Evolutionary conservation across 257 asterid genomes (phyloP).

Genomic region (Ehretia macrophylla): DNA sequence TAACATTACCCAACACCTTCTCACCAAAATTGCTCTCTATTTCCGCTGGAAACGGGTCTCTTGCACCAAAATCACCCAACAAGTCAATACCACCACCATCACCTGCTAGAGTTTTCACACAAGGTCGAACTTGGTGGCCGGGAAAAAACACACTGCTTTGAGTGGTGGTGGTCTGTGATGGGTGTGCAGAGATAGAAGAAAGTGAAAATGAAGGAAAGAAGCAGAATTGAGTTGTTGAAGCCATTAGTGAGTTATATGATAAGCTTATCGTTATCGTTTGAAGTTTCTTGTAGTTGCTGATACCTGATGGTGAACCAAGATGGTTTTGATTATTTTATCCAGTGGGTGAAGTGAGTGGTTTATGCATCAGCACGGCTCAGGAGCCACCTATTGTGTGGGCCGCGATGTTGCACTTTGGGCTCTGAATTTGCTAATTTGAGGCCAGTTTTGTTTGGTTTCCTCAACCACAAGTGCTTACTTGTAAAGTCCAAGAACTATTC

Average conservation of each 20-base stretch:
- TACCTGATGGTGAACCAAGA: not conserved
- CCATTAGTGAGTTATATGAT: slow-evolving; percentile 28
- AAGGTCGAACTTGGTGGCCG: slow-evolving; percentile 8
- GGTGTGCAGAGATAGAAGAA: slow-evolving; percentile 23
- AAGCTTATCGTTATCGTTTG: not conserved
- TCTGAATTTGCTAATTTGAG: no score
- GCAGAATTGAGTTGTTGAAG: slow-evolving; percentile 36
- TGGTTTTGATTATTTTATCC: not conserved
- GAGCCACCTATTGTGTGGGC: no score
- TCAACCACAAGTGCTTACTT: no score
- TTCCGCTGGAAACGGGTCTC: slow-evolving; percentile 93
- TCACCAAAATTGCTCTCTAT: slow-evolving; percentile 72
- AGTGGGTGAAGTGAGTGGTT: no score
- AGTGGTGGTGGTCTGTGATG: slow-evolving; percentile 12
- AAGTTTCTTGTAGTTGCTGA: not conserved
- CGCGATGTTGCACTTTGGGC: no score
- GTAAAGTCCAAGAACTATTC: no score
- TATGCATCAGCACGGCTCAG: no score
- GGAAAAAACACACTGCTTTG: not conserved
- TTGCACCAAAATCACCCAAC: slow-evolving; percentile 83
- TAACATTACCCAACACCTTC: slow-evolving; percentile 46
- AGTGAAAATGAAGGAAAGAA: slow-evolving; percentile 32
- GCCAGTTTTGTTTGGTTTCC: no score
- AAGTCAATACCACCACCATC: slow-evolving; percentile 20
- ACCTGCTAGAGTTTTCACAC: slow-evolving; percentile 18